These are phyloP conservation scores for Macrolepiota fuliginosa DNA, from an alignment of 768 basidiomycete genomes.

Conservation along the genomic window DNA sequence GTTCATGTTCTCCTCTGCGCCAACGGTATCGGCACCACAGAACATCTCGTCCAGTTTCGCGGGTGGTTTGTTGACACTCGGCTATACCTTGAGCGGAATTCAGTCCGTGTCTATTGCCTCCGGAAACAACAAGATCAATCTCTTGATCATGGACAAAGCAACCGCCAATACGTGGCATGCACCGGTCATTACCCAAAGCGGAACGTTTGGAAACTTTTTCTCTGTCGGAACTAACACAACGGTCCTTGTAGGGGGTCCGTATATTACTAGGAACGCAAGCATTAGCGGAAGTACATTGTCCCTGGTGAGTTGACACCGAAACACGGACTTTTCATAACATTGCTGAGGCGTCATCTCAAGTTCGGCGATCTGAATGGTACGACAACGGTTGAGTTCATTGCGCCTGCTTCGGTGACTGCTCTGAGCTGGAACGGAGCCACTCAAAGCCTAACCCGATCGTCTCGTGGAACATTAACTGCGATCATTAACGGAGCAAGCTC, in stretches of 20 bases:
- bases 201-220: constrained; percentile 62
- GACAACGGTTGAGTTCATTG: constrained; percentile 41
- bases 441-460: constrained; percentile 22
- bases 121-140: constrained; percentile 29
- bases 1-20: constrained; percentile 22
- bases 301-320: constrained; percentile 27
- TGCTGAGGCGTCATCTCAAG: constrained; percentile 22
- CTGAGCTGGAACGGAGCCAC: constrained; percentile 41
- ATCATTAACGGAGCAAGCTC: constrained; percentile 17
- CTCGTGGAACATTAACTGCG: constrained; percentile 29
- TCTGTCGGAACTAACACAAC: constrained; percentile 69
- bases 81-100: constrained; percentile 39
- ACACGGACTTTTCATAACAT: background rate
- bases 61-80: constrained; percentile 38
- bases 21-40: constrained; percentile 24
- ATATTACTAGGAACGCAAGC: constrained; percentile 56
- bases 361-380: constrained; percentile 50
- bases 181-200: constrained; percentile 51
- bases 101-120: constrained; percentile 28
- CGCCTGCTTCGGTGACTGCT: constrained; percentile 31
- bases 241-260: constrained; percentile 65
- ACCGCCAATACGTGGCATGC: constrained; percentile 76
- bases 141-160: constrained; percentile 63
- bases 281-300: constrained; percentile 50
- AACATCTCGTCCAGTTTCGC: constrained; percentile 29